These are phyloP conservation scores for Candida mattraensis DNA, from an alignment of 805 yeast genomes.

Conservation along the genomic window DNA sequence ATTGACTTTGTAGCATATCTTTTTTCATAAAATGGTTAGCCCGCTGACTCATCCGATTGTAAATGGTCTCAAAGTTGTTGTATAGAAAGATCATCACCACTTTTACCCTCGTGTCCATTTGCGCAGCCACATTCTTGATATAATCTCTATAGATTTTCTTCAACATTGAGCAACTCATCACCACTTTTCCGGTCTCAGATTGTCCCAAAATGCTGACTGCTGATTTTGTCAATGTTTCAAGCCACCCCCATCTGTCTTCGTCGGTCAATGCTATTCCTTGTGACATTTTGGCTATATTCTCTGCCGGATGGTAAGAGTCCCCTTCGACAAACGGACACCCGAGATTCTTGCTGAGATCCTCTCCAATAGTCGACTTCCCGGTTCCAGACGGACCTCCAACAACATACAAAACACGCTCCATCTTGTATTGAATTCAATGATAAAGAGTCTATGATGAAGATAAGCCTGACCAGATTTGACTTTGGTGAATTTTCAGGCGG, in stretches of 20 bases:
- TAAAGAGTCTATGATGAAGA: no score
- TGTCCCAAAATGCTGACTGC: slow-evolving; percentile 41
- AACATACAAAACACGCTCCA: slow-evolving; percentile 43
- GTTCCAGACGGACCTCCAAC: slow-evolving; percentile 97
- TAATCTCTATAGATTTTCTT: slow-evolving; percentile 70
- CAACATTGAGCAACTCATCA: slow-evolving; percentile 85
- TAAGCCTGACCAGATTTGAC: no score
- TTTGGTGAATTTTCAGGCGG: no score
- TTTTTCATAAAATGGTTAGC: slow-evolving; percentile 84
- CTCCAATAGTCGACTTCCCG: slow-evolving; percentile 84
- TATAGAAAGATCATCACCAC: slow-evolving; percentile 67
- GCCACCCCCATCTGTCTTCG: slow-evolving; percentile 93
- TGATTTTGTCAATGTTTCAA: slow-evolving; percentile 46
- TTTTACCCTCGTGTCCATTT: slow-evolving; percentile 26
- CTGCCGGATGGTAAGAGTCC: slow-evolving; percentile 69
- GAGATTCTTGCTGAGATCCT: slow-evolving; percentile 43
- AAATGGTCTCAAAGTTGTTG: slow-evolving; percentile 60
- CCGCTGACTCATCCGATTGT: slow-evolving; percentile 61
- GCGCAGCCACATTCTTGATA: slow-evolving; percentile 41
- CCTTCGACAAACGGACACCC: slow-evolving; percentile 76
- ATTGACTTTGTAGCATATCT: slow-evolving; percentile 80
- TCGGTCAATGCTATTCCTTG: slow-evolving; percentile 79
- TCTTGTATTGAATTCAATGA: no score
- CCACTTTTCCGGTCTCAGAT: slow-evolving; percentile 31
- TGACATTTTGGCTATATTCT: slow-evolving; percentile 81